A percentile compares a stretch with the other conserved stretches of the same genome.
Evolutionary conservation across 2,329 filamentous ascomycete genomes (phyloP).

Genomic region (Fusarium paranaense): DNA sequence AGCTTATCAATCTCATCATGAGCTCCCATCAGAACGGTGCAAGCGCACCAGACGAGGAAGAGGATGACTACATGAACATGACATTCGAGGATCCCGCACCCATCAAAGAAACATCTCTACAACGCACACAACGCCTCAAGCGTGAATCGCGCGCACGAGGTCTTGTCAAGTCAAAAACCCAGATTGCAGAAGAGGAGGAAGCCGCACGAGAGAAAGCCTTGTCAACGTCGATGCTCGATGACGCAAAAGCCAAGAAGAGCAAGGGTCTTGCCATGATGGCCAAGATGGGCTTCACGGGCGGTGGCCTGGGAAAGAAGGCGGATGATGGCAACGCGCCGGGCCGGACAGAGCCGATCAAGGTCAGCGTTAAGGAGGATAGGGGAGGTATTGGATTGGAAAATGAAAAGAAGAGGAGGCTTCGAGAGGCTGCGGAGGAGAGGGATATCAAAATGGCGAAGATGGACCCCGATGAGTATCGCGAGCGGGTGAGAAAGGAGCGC

Average conservation of each 20-base stretch:
- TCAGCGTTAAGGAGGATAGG: conserved; percentile 82
- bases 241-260: conserved; percentile 68
- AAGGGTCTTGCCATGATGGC: conserved; percentile 98
- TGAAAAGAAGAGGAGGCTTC: conserved; percentile 82
- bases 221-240: conserved; percentile 76
- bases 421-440: conserved; percentile 70
- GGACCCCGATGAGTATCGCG: conserved; percentile 78
- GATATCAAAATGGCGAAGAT: conserved; percentile 70
- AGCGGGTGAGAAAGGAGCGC: conserved; percentile 76
- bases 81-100: conserved; percentile 76
- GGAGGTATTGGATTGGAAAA: conserved; percentile 86
- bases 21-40: conserved; percentile 19
- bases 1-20: conserved; percentile 5
- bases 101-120: conserved; percentile 65
- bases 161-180: conserved; percentile 81
- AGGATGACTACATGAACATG: conserved; percentile 99
- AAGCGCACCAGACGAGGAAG: conserved; percentile 67
- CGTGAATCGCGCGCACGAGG: conserved; percentile 76
- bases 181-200: conserved; percentile 80
- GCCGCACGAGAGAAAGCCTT: conserved; percentile 81
- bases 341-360: conserved; percentile 76
- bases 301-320: conserved; percentile 73
- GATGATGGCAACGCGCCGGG: conserved; percentile 54
- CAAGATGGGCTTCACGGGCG: conserved; percentile 90
- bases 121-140: conserved; percentile 64